Percentiles rank a stretch among this genome's conserved stretches.
phyloP scores from a whole-genome alignment of 2,329 filamentous ascomycete genomes.

The Colletotrichum caudatum region DNA sequence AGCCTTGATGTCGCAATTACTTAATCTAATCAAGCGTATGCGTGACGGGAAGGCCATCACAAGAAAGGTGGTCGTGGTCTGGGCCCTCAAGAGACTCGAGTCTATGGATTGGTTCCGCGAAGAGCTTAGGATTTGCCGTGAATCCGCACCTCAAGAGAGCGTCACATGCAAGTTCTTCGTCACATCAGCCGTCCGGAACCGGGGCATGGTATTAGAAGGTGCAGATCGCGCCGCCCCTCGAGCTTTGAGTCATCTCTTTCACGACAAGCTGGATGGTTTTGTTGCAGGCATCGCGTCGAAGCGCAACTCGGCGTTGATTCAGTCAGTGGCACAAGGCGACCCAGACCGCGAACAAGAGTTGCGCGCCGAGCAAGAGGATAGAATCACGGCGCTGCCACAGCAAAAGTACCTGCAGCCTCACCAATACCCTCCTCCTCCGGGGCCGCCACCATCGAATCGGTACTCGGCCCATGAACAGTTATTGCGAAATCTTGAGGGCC shows the following conservation, averaged over 20 bases:
- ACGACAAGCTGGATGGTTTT: conserved; percentile 89
- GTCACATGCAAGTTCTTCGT: conserved; percentile 97
- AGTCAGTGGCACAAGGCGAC: conserved; percentile 84
- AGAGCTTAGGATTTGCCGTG: conserved; percentile 90
- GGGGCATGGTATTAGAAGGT: conserved; percentile 44
- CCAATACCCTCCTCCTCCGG: conserved; percentile 48
- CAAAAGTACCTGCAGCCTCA: conserved; percentile 72
- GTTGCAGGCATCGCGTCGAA: conserved; percentile 90
- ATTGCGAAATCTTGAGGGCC: conserved; percentile 63
- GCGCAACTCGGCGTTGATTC: conserved; percentile 85
- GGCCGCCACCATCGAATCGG: conserved; percentile 48
- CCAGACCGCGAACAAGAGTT: conserved; percentile 83
- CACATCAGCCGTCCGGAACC: conserved; percentile 76
- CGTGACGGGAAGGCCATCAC: conserved; percentile 94
- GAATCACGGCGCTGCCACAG: conserved; percentile 82
- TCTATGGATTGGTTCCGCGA: conserved; percentile 99
- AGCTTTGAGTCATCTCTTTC: conserved; percentile 80
- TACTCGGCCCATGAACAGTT: conserved; percentile 59
- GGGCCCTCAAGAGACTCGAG: conserved; percentile 90
- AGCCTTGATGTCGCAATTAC: conserved; percentile 88
- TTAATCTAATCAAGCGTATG: conserved; percentile 97
- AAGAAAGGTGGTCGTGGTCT: conserved; percentile 90
- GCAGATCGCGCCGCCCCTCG: conserved; percentile 64
- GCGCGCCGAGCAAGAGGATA: conserved; percentile 85
- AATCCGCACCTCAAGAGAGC: conserved; percentile 87